Base-by-base conservation (phyloP, 805 yeast genomes). In the Metschnikowia shivogae region DNA sequence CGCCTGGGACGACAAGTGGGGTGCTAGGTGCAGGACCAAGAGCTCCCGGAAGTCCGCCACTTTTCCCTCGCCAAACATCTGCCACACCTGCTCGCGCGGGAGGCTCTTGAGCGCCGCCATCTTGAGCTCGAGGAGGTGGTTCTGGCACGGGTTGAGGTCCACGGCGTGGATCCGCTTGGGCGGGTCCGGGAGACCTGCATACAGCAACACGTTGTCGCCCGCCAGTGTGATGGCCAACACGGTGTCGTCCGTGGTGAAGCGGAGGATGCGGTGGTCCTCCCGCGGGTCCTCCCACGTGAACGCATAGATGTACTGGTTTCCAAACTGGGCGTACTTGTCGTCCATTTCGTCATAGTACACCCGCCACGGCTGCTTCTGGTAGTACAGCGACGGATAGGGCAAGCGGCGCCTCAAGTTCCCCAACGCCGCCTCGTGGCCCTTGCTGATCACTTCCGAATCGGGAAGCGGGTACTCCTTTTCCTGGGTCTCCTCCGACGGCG, bases 281-380 rank as follows among this genome's bases (percentile, higher is more conserved):
- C 84, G 74, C 27, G 95, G 95, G 60, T 87, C 95, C 64, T 86
- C 95, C 95, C 95, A 86, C 6, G 95, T 86, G 64, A 86, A 86
- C 4, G 95, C 90, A 60, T 86, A 87, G 48, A 86, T 87, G 62
- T 85, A 86, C 65, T 86, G 89, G 58, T 84, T 76, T 47, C 77
- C 80, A 69, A 86, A 86, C 62, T 85, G 89, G 40, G 75, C 77
- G 60, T 83, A 83, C 53, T 76, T 76, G 6, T 84, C 80, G 57
- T 78, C 78, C 52, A 80, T 61, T 57, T 84, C 92, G 61, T 86
- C 89, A 57, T 81, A 86, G 65, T 81, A 86, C 34, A 86, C 89
- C 58, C 95, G 74, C 84, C 90, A 86, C 22, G 81, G 73, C 60
- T 86, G 86, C 41, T 67, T 72, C 65, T 87, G 95, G 67, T 86